Percentiles rank a stretch among this genome's conserved stretches.
These are phyloP conservation scores for Spatholobus suberectus DNA, from an alignment of 306 rosid species.

Conservation along the genomic window DNA sequence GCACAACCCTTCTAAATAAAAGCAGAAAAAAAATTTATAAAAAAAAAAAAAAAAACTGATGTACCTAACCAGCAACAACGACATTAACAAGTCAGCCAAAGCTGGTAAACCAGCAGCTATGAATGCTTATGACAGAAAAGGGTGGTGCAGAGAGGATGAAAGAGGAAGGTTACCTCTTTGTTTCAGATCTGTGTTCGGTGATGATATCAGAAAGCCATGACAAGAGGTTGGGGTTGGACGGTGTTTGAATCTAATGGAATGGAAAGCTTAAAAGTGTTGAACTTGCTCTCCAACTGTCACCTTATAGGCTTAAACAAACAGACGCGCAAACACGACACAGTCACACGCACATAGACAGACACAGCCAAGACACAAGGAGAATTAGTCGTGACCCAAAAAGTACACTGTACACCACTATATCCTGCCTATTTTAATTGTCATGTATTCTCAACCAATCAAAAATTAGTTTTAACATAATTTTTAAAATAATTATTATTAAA, in stretches of 20 bases:
- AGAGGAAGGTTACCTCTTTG: constrained; percentile 32
- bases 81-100: constrained; percentile 30
- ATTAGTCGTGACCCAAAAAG: constrained; percentile 7
- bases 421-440: too few relatives aligned
- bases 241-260: constrained; percentile 17
- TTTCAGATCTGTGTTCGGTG: constrained; percentile 34
- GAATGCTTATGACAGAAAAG: neutral
- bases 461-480: too few relatives aligned
- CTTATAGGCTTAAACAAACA: neutral
- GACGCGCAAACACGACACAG: constrained; percentile 5
- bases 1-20: neutral
- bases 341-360: constrained; percentile 8
- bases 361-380: neutral
- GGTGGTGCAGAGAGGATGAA: neutral
- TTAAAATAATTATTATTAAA: too few relatives aligned
- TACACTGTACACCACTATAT: too few relatives aligned
- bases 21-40: neutral
- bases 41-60: neutral
- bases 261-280: constrained; percentile 3
- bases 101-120: constrained; percentile 46
- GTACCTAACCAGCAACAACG: constrained; percentile 23
- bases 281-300: constrained; percentile 13
- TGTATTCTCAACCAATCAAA: too few relatives aligned
- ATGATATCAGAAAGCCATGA: constrained; percentile 5
- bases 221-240: neutral